These are phyloP conservation scores for Apiospora koreana DNA, from an alignment of 2,329 filamentous ascomycete species.

Conservation along the genomic window DNA sequence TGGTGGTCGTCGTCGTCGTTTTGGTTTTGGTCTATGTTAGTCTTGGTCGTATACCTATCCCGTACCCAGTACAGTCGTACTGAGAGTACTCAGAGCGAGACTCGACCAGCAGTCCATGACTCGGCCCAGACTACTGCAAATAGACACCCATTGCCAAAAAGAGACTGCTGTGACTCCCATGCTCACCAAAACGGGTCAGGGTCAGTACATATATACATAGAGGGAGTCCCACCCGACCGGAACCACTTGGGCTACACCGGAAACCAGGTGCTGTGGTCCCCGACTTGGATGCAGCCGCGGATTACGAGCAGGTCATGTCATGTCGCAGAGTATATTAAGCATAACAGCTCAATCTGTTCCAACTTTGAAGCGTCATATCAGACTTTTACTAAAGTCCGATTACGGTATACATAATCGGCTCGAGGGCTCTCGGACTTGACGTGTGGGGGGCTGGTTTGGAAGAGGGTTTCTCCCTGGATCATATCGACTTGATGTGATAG, in stretches of 20 bases:
- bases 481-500: neutral
- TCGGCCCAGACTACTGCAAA: neutral
- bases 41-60: neutral
- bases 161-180: neutral
- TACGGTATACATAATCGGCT: neutral
- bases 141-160: constrained; percentile 6
- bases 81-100: neutral
- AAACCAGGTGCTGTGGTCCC: neutral
- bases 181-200: neutral
- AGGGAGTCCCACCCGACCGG: neutral
- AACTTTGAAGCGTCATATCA: neutral
- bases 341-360: neutral
- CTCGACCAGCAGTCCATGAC: neutral
- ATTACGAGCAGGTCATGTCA: neutral
- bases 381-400: neutral
- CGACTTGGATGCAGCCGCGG: neutral
- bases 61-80: neutral
- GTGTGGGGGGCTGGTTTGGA: neutral
- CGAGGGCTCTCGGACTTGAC: neutral
- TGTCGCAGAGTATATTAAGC: neutral
- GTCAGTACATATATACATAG: neutral
- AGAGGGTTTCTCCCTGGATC: neutral
- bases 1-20: neutral
- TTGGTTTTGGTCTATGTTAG: neutral
- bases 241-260: neutral